These are phyloP conservation scores for Imleria badia DNA, from an alignment of 768 basidiomycete genomes.

Conservation along the genomic window DNA sequence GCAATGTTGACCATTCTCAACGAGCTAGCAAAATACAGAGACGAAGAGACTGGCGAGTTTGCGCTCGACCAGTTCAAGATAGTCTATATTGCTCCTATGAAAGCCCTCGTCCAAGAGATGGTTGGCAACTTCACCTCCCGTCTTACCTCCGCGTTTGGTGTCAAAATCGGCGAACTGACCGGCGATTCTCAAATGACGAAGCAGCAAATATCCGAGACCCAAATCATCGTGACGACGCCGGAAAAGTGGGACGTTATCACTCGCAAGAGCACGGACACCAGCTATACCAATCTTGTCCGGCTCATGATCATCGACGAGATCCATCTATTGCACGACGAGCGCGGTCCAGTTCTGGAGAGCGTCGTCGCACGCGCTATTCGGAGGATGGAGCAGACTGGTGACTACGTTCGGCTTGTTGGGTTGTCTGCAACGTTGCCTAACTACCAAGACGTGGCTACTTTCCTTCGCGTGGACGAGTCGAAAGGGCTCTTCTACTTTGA, in stretches of 20 bases:
- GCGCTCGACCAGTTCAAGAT: constrained; percentile 93
- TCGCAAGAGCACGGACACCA: constrained; percentile 94
- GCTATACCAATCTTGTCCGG: constrained; percentile 94
- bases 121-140: constrained; percentile 90
- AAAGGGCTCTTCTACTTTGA: constrained; percentile 98
- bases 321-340: constrained; percentile 95
- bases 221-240: constrained; percentile 97
- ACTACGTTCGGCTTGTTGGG: constrained; percentile 92
- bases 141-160: constrained; percentile 57
- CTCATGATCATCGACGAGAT: constrained; percentile 99
- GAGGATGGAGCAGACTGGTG: constrained; percentile 90
- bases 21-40: constrained; percentile 85
- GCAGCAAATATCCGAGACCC: constrained; percentile 93
- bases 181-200: constrained; percentile 99
- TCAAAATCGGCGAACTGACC: constrained; percentile 93
- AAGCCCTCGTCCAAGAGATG: constrained; percentile 98
- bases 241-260: constrained; percentile 99
- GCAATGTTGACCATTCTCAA: constrained; percentile 94
- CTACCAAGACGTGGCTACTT: constrained; percentile 95
- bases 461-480: constrained; percentile 89
- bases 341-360: constrained; percentile 93
- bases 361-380: constrained; percentile 89
- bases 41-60: constrained; percentile 75
- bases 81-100: constrained; percentile 98
- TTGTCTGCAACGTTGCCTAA: constrained; percentile 98